Base-by-base conservation (phyloP, 345 rosid species). In the Populus euphratica region DNA sequence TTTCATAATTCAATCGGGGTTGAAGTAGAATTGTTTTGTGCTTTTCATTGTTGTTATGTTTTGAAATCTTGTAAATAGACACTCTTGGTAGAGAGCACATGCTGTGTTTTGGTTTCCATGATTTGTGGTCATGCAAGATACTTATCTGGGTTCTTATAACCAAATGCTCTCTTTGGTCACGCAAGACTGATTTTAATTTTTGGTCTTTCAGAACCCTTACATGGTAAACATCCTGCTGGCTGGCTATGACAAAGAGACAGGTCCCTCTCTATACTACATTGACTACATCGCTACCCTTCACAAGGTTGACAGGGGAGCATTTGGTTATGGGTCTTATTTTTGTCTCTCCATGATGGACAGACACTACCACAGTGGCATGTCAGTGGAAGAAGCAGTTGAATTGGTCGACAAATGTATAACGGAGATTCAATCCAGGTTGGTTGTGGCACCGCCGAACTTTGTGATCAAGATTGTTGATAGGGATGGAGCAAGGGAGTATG, bases 281-380 rank as follows among this genome's bases (percentile, higher is more conserved):
- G 98, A 96, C 86, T 96, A 96, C 86, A 96, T 96, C 73, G 96
- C 99, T 61, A 91, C 94, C 44, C 92, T 93, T 73, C 97, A 95
- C 92, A 95, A 95, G 87, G 92, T 93, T 50, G 99, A 96, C 3
- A 96, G 89, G 91, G 99, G 93, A 31, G 94, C 99, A 31, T 96
- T 96, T 33, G 99, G 99, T 12, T 96, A 96, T 5, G 99, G 98
- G 1, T 92, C 99, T 39, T 96, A 90, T 78, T 96, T 96, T 78
- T 83, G 91, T 31, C 95, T 96, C 23, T 78, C 99, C 39, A 90
- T 91, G 89, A 92, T 96, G 99, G 99, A 96, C 89, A 90, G 97
- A 65, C 97, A 89, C 83, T 96, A 82, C 89, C 98, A 86, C 75
- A 90, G 94, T 39, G 95, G 92, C 73, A 96, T 96, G 99, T 75